A percentile compares a stretch with the other conserved stretches of the same genome.
Evolutionary conservation across 2,329 filamentous ascomycete species (phyloP).

Genomic region (Colletotrichum endophyticum): DNA sequence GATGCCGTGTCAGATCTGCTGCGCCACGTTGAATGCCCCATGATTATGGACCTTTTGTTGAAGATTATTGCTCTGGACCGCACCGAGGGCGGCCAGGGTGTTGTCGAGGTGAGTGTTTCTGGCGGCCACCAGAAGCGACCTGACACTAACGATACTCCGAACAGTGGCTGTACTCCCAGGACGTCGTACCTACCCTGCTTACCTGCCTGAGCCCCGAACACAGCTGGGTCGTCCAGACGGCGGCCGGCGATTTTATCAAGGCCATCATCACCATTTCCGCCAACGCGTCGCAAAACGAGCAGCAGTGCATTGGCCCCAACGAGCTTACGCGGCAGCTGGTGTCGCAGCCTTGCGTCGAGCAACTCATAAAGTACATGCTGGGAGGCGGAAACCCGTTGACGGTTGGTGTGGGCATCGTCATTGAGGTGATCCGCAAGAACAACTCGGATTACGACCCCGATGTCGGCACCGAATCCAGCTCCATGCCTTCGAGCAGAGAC

Average conservation of each 20-base stretch:
- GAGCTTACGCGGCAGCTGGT: conserved; percentile 95
- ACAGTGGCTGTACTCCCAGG: conserved; percentile 89
- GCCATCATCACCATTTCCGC: conserved; percentile 99
- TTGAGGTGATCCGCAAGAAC: conserved; percentile 98
- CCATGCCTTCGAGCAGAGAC: conserved; percentile 82
- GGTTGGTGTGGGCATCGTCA: conserved; percentile 95
- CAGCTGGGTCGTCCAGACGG: conserved; percentile 90
- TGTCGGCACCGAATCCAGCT: conserved; percentile 79
- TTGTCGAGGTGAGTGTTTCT: conserved; percentile 77
- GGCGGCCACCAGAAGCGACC: neutral
- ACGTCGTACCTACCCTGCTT: conserved; percentile 85
- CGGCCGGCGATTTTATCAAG: conserved; percentile 96
- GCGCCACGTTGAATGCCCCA: conserved; percentile 93
- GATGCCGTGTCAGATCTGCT: conserved; percentile 84
- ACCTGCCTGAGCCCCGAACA: conserved; percentile 86
- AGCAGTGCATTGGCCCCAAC: conserved; percentile 98
- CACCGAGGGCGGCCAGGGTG: conserved; percentile 86
- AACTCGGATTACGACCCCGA: conserved; percentile 99
- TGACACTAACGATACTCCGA: neutral
- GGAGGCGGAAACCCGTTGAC: conserved; percentile 92
- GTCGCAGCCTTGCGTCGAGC: conserved; percentile 81
- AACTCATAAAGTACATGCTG: conserved; percentile 90
- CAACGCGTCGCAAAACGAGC: conserved; percentile 96
- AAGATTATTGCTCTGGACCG: conserved; percentile 98
- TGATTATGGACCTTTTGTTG: conserved; percentile 96